Evolutionary conservation across 305 asterid species (phyloP), one percentile per base, ranked within the genome.

Genomic region (Galium porrigens): DNA sequence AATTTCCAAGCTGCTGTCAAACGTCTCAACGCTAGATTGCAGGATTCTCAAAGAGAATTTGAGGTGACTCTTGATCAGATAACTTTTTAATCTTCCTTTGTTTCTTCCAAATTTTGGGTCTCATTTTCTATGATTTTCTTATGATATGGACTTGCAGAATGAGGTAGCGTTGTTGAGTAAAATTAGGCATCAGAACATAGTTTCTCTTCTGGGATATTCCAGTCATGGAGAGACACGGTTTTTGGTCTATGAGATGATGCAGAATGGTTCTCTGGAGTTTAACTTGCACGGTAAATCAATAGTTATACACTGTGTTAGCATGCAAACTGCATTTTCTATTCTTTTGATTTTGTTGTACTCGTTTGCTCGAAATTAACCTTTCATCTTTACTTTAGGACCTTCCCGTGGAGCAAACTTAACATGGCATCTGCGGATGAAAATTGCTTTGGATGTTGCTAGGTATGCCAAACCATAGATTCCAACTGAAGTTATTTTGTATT

Each of bases 381-480:
- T 36, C 39, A 17, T 48, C 42, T 20, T 70, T 65, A 41, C 70
- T 6, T 58, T 74, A 90, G 98, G 88, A 61, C 80, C 90, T 72
- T 76, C 82, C 67, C 80, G 58, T 61, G 83, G 85, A 79, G 78
- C 83, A 52, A 76, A 73, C 61, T 75, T 91, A 77, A 83, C 74
- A 74, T 91, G 98, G 98, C 94, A 84, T 70, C 62, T 86, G 62
- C 81, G 98, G 42, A 88, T 91, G 95, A 88, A 85, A 79, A 85
- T 88, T 63, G 95, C 96, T 33, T 81, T 91, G 64, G 98, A 91
- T 78, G 80, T 91, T 59, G 98, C 96, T 44, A 86, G 95, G 96
- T 91, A 78, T 51, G 52, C 30, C 15, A 64, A 64, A 41, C 6
- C 61, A 25, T 27, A 14, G 62, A 9, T 27, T 42, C 4, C 17